Evolutionary conservation across 2,329 filamentous ascomycete species (phyloP).

Genomic region (Xylogone sp.): DNA sequence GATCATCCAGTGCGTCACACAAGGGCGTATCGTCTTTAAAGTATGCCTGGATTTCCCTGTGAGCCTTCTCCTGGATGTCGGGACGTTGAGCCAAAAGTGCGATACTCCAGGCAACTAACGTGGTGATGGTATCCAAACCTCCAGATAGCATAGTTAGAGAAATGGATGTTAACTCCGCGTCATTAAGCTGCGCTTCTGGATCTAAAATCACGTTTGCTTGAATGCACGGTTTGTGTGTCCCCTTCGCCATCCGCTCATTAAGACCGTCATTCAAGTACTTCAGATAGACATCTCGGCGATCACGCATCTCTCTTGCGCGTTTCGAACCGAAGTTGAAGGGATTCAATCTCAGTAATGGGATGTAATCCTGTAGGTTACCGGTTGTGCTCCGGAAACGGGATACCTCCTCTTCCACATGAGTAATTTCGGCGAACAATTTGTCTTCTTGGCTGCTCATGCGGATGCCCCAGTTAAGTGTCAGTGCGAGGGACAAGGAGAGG

Average conservation of each 20-base stretch:
- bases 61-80: slow-evolving; percentile 59
- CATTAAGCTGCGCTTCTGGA: slow-evolving; percentile 57
- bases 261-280: slow-evolving; percentile 52
- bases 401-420: slow-evolving; percentile 58
- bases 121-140: slow-evolving; percentile 64
- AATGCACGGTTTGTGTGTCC: slow-evolving; percentile 60
- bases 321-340: slow-evolving; percentile 56
- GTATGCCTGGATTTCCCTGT: slow-evolving; percentile 50
- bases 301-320: slow-evolving; percentile 56
- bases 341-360: slow-evolving; percentile 55
- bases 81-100: slow-evolving; percentile 54
- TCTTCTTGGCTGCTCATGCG: slow-evolving; percentile 57
- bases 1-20: slow-evolving; percentile 58
- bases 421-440: slow-evolving; percentile 58
- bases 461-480: slow-evolving; percentile 65
- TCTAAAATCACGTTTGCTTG: slow-evolving; percentile 64
- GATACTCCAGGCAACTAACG: slow-evolving; percentile 62
- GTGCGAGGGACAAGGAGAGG: slow-evolving; percentile 55
- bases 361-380: slow-evolving; percentile 58
- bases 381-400: slow-evolving; percentile 57
- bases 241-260: slow-evolving; percentile 56
- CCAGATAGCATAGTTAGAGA: slow-evolving; percentile 66
- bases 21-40: slow-evolving; percentile 50
- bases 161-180: slow-evolving; percentile 61
- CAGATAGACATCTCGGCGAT: slow-evolving; percentile 57